A percentile compares a stretch with the other conserved stretches of the same genome.
These are phyloP conservation scores for Entamoeba moshkovskii DNA, from an alignment of 208 protist genomes.

Conservation along the genomic window DNA sequence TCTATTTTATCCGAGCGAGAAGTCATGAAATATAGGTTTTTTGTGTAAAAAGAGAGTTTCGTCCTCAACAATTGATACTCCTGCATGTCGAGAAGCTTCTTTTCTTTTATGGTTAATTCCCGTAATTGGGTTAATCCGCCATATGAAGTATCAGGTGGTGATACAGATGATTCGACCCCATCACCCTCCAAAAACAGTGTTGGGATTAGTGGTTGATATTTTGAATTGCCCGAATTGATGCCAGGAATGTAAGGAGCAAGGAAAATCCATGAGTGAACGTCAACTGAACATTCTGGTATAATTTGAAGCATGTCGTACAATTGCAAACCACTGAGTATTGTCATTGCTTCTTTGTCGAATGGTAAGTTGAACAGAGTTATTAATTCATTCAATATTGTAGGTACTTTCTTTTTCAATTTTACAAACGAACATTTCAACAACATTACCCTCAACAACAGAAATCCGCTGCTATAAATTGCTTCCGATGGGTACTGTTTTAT, in stretches of 20 bases:
- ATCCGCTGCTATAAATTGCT: neutral
- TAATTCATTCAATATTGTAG: neutral
- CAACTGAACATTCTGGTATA: neutral
- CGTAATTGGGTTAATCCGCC: neutral
- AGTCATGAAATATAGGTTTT: neutral
- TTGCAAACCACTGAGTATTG: neutral
- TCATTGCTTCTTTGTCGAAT: neutral
- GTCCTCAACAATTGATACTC: neutral
- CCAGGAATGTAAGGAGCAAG: neutral
- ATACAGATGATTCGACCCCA: neutral
- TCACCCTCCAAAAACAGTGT: neutral
- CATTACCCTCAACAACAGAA: neutral
- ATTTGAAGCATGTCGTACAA: neutral
- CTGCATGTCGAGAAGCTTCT: neutral
- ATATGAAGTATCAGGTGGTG: neutral
- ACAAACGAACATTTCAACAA: neutral
- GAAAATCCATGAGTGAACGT: neutral
- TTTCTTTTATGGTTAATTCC: neutral
- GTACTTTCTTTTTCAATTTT: neutral
- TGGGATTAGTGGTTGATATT: neutral
- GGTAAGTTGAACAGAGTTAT: neutral
- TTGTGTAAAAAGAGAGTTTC: neutral
- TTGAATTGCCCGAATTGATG: neutral
- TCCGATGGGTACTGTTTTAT: neutral
- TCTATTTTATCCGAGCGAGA: neutral